Base-by-base conservation (phyloP, 2,329 filamentous ascomycete species). In the Madurella fahalii region DNA sequence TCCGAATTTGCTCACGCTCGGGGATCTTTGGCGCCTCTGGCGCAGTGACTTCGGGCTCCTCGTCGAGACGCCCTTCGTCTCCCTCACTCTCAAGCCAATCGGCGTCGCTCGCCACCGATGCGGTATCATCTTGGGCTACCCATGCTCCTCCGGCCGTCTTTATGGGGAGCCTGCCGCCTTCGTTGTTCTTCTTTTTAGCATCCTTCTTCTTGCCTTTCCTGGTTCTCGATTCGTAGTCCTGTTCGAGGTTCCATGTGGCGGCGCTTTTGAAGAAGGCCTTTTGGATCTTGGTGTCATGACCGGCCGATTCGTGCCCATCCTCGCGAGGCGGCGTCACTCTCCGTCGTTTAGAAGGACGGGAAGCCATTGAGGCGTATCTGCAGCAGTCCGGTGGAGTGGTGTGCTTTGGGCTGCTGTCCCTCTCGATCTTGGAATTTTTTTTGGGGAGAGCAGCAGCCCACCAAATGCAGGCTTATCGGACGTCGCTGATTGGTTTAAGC, bases 211-310 rank as follows among this genome's bases (percentile, higher is more conserved):
- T 86, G 37, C 80, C 73, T 69, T 94, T 94, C 63, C 89, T 81
- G 45, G 88, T 85, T 62, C 84, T 84, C 58, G 82, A 82, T 71
- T 95, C 91, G 76, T 96, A 97, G 70, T 90, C 87, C 68, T 95
- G 88, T 74, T 96, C 94, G 47, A 96, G 80, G 66, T 96, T 85
- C 91, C 93, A 97, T 71, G 84, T 86, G 56, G 89, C 79, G 5
- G 88, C 90, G 65, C 83, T 86, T 64, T 83, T 82, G 73, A 89
- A 81, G 69, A 92, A 91, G 51, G 81, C 79, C 62, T 81, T 81
- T 54, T 82, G 78, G n/a, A 76, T 70, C 51, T 72, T 76, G 30
- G 65, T 56, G 31, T 59, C 61, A 51, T 68, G 61, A 50, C 64
- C 54, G 62, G 66, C 39, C 59, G 68, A 59, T 61, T 67, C 51